Evolutionary conservation across 202 grass and related monocot species (phyloP), one percentile per base, ranked within the genome.

Genomic region (Zizania palustris): DNA sequence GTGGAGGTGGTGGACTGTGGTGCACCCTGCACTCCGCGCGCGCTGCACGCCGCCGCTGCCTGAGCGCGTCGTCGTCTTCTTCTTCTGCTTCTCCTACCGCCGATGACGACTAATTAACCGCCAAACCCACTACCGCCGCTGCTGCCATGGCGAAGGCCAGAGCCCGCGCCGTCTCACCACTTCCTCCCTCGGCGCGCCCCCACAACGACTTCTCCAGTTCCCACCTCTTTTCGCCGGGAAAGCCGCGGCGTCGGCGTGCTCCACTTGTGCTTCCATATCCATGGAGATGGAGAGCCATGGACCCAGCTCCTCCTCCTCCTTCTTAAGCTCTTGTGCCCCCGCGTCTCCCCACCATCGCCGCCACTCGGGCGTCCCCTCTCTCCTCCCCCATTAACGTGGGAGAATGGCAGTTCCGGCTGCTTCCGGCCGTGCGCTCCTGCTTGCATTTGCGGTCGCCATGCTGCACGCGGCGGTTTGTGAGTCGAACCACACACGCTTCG

Each of bases 51-150:
- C 46, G 67, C 19, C 18, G 72, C 51, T 12, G 70, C 65, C 2
- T 4, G 51, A 1, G 49, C 5, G 14, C 20, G 55, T 34, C 15
- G 34, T 3, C 20, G 39, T n/a, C 7, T 65, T 36, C n/a, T n/a
- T n/a, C 74, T 15, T 35, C 39, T 28, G n/a, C 67, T 21, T 1
- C 50, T 83, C 68, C 85, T 74, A 70, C 63, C 69, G 69, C 63
- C 41, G 81, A 88, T 15, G 15, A 78, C 28, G 86, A 88, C 81
- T 58, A 61, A 58, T 15, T 59, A 71, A 71, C 86, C 36, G 81
- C 81, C 86, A 84, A 88, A 64, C 76, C 71, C 86, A 88, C 86
- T 84, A 60, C 35, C 0, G 3, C 34, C 65, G 36, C 81, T 83
- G 60, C 19, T 67, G 45, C 49, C 51, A 54, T 3, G 50, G 16